Percentiles rank a stretch among this genome's conserved stretches.
phyloP scores from a whole-genome alignment of 2,329 filamentous ascomycete genomes.

The Aspergillus neoniger region DNA sequence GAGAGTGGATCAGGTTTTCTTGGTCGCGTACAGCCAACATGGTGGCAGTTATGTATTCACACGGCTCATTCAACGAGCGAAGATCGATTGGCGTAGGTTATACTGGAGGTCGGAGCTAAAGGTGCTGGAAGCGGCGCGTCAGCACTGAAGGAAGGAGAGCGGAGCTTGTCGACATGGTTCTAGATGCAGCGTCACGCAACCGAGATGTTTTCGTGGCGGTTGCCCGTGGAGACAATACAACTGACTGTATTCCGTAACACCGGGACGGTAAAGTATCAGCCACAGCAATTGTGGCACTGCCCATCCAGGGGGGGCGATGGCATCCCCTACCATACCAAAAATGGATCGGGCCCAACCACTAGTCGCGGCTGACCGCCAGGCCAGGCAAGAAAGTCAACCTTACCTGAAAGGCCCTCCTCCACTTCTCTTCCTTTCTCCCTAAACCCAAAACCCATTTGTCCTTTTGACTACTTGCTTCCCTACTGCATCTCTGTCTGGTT shows the following conservation, averaged over 20 bases:
- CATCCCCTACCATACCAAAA: constrained; percentile 10
- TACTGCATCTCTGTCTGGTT: constrained; percentile 22
- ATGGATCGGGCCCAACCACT: constrained; percentile 10
- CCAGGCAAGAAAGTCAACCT: constrained; percentile 17
- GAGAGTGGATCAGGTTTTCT: constrained; percentile 79
- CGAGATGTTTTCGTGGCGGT: constrained; percentile 34
- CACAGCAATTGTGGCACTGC: too few relatives aligned
- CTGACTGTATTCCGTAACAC: too few relatives aligned
- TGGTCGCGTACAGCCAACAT: constrained; percentile 84
- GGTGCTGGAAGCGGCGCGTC: constrained; percentile 1
- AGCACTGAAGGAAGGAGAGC: background rate
- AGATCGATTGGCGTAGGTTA: background rate
- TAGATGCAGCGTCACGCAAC: constrained; percentile 21
- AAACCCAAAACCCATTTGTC: constrained; percentile 22
- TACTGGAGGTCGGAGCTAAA: constrained; percentile 1
- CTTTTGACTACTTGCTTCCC: constrained; percentile 14
- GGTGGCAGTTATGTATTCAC: constrained; percentile 28
- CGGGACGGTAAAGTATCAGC: too few relatives aligned
- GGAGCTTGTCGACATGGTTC: constrained; percentile 18
- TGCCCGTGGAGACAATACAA: constrained; percentile 41
- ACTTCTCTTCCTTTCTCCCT: constrained; percentile 18
- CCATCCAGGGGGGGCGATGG: background rate
- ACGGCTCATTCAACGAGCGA: constrained; percentile 23
- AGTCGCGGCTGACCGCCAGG: constrained; percentile 24
- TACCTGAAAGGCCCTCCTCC: constrained; percentile 21